Base-by-base conservation (phyloP, 768 basidiomycete genomes). In the Rhizopogon rudus region DNA sequence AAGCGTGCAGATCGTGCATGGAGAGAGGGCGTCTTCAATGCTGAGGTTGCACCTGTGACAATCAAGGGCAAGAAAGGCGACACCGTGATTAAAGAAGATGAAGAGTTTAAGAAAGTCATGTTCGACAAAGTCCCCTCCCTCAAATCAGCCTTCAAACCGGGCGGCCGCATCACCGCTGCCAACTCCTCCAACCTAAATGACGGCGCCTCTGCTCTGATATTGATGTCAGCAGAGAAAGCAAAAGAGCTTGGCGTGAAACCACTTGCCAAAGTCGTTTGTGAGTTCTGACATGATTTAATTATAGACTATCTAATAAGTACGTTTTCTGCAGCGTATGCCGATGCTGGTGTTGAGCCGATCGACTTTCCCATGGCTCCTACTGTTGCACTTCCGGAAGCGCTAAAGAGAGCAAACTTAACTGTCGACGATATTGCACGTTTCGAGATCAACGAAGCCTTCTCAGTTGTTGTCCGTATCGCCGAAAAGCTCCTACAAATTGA, bases 391-490 rank as follows among this genome's bases (percentile, higher is more conserved):
- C 97, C 97, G 20, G 72, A 82, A 55, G 97, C 97, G 12, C 76
- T 99, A 57, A 74, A 93, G 76, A 86, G 81, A 65, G 97, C 96
- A 20, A 90, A 90, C 62, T 77, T 98, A 55, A 83, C 84, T 17
- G 66, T 84, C 46, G 77, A 88, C 43, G 93, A 99, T 64, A 92
- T 99, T 60, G 80, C 93, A 44, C 79, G 88, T 48, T 99, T 93
- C 68, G 97, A 99, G 72, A 83, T 98, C 70, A 99, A 99, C 71
- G 96, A 99, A 72, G 96, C 96, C 28, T 99, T 98, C 81, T 94
- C 93, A 1, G 90, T 90, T 45, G 96, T 98, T 61, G 88, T 91
- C 61, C 82, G 88, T 49, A 88, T 96, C 51, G 90, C 89, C 3
- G 93, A 97, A 75, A 89, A 98, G 75, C 79, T 92, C 17, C 80